A percentile compares a stretch with the other conserved stretches of the same genome.
Conservation (phyloP, 495 filamentous ascomycete species). For the Penicillium cinerascens region DNA sequence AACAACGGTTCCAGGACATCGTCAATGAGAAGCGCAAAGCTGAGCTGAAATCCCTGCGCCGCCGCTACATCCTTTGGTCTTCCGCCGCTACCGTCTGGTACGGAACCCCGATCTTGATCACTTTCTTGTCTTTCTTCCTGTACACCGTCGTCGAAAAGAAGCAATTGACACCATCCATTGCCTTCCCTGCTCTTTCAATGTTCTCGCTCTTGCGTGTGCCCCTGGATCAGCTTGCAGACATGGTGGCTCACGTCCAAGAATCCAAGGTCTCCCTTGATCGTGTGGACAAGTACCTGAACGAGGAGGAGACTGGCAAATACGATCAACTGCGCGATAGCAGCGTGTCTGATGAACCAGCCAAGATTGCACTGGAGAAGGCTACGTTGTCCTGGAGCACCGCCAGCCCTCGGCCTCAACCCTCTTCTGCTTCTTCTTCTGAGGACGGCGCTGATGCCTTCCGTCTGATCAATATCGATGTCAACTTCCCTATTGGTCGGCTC, state of each 20-base stretch:
- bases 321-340: constrained; percentile 69
- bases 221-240: constrained; percentile 94
- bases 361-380: constrained; percentile 80
- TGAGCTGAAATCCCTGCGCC: constrained; percentile 75
- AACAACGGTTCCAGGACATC: constrained; percentile 80
- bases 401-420: constrained; percentile 31
- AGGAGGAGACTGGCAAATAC: constrained; percentile 97
- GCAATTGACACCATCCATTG: constrained; percentile 84
- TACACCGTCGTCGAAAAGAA: constrained; percentile 92
- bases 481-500: constrained; percentile 73
- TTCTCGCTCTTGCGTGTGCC: constrained; percentile 95
- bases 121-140: constrained; percentile 89
- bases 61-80: constrained; percentile 87
- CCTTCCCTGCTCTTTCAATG: constrained; percentile 93
- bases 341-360: constrained; percentile 54
- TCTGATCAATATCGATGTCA: constrained; percentile 71
- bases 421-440: constrained; percentile 14
- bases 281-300: constrained; percentile 90
- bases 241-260: constrained; percentile 98
- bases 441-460: constrained; percentile 62
- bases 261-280: constrained; percentile 95
- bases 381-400: constrained; percentile 82
- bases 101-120: constrained; percentile 91
- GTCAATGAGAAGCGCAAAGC: constrained; percentile 81
- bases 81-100: constrained; percentile 92